These are phyloP conservation scores for Cryphonectria radicalis DNA, from an alignment of 2,329 filamentous ascomycete species.

Conservation along the genomic window DNA sequence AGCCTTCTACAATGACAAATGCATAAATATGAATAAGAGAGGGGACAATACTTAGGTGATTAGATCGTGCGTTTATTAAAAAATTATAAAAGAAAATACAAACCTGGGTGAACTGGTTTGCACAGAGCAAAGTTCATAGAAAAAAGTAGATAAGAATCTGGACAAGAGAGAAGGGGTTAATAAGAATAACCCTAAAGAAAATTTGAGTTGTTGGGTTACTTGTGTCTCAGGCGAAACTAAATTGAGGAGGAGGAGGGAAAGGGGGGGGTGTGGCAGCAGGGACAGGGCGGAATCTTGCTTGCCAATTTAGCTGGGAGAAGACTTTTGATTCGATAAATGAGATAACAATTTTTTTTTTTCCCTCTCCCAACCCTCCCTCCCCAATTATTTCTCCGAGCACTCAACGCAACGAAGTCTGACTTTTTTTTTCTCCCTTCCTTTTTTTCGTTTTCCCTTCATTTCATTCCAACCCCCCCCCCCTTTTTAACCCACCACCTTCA, in stretches of 20 bases:
- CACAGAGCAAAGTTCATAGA: background rate
- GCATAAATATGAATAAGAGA: no score
- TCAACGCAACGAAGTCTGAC: background rate
- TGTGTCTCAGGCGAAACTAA: constrained; percentile 20
- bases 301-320: constrained; percentile 8
- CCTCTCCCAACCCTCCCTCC: constrained; percentile 15
- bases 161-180: background rate
- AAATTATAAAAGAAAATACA: background rate
- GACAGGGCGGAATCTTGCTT: constrained; percentile 6
- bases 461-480: no score
- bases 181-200: background rate
- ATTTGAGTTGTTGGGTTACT: constrained; percentile 5
- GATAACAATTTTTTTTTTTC: constrained; percentile 15
- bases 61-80: background rate
- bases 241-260: background rate
- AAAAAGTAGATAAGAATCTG: background rate
- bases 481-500: background rate
- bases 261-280: background rate
- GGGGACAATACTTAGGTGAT: no score
- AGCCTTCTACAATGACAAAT: no score
- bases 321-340: constrained; percentile 7
- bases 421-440: background rate
- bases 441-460: background rate
- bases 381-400: constrained; percentile 15
- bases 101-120: background rate